Base-by-base conservation (phyloP, 805 yeast genomes). In the Starmerella roubikii region DNA sequence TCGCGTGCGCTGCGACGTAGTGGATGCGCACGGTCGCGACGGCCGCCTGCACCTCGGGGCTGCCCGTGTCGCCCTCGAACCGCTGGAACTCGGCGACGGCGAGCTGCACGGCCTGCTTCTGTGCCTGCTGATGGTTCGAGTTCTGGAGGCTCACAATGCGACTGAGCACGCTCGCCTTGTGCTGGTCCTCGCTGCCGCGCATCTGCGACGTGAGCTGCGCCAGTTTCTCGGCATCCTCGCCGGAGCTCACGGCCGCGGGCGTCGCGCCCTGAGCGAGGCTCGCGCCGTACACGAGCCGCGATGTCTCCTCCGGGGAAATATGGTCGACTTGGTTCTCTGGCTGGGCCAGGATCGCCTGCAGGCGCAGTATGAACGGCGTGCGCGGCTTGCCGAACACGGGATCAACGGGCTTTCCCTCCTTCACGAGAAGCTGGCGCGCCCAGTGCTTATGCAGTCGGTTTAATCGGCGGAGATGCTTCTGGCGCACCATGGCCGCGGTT, bases 1-100 rank as follows among this genome's bases (percentile, higher is more conserved):
- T 68, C 40, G 80, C 69, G 54, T 86, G 95, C 32, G 72, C 69
- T 64, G 82, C 82, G 45, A 82, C 65, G 47, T 72, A 76, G 49
- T 78, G 81, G 50, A 91, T 83, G 53, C 73, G 72, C 35, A 83
- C 77, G 0, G 97, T 84, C 63, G 78, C 63, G 21, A 82, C 70
- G 2, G 96, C 97, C 2, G 97, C 95, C 60, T 86, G 96, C 20
- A 86, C 95, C 61, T 88, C 97, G 38, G 93, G 75, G 2, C 94
- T 82, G 3, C 94, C 96, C 1, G 95, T 82, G 57, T 91, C 97
- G 38, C 94, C 94, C 33, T 76, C 84, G 47, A 70, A 68, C 53
- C 94, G 69, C 50, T 74, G 76, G 59, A 88, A 86, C 61, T 88
- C 96, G 50, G 70, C 62, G 36, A 74, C 67, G 1, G 96, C 95